Base-by-base conservation (phyloP, 1,139 yeast genomes). In the Nakaseomyces glabratus region DNA sequence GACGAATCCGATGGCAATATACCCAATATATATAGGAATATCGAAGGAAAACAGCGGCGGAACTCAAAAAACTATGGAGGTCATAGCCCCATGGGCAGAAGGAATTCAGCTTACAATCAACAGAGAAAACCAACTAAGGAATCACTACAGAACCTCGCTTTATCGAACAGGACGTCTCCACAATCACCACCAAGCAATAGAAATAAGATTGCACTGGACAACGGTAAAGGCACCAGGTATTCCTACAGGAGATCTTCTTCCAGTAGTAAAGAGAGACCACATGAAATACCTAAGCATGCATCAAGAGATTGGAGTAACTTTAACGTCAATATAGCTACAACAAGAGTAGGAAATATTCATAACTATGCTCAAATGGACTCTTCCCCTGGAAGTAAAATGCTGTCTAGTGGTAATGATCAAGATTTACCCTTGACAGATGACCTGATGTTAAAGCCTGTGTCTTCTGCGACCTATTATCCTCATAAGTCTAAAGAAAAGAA, bases 401-500 rank as follows among this genome's bases (percentile, higher is more conserved):
- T 14, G 10, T 4, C 30, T 4, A 18, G 4, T 10, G 16, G 7
- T 18, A 10, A 9, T 6, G 5, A 20, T 26, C 16, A 14, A 17
- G 9, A 17, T 5, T 17, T 21, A 17, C 30, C 30, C 5, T 4
- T 26, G 4, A 11, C 16, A 9, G 48, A 42, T 9, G 45, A 42
- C 20, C 35, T 49, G 11, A 35, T 49, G 0, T 46, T 66, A 34
- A 73, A 72, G 38, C 77, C 78, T 1, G 71, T 75, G 0, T 71
- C 82, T 1, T 71, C 79, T 2, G 84, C 84, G 0, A 75, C 82
- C 1, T 77, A 76, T 48, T 68, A 74, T 38, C 84, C 84, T 2
- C 84, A 77, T 50, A 69, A 62, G 48, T 50, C 66, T 38, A 46
- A 45, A 35, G 46, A 34, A 23, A 25, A 24, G 23, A 33, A 28